Conservation (phyloP, 768 basidiomycete species). For the Boletellus sp. region DNA sequence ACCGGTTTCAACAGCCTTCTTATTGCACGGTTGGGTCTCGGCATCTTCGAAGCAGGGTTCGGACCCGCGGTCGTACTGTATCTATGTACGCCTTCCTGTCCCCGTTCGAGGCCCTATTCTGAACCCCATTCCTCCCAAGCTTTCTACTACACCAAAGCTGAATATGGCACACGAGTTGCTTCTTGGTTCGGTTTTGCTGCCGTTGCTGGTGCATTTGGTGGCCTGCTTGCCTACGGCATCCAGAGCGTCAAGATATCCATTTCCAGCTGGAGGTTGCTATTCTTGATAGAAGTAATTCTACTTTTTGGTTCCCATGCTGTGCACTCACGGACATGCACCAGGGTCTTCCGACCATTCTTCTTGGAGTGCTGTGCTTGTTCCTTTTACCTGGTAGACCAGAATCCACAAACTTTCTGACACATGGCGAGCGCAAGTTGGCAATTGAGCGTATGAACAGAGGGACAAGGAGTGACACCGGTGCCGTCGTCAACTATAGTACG, state of each 20-base stretch:
- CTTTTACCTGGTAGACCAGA: conserved; percentile 32
- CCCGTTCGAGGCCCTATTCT: conserved; percentile 13
- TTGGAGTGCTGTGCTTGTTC: conserved; percentile 28
- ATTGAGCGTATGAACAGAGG: conserved; percentile 39
- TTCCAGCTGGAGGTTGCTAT: conserved; percentile 40
- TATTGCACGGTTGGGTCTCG: conserved; percentile 29
- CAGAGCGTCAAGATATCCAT: conserved; percentile 38
- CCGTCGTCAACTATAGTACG: conserved; percentile 39
- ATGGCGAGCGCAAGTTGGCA: conserved; percentile 32
- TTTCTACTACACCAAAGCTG: conserved; percentile 47
- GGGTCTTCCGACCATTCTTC: conserved; percentile 52
- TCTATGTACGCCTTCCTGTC: conserved; percentile 17
- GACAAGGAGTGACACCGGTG: conserved; percentile 39
- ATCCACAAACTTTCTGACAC: conserved; percentile 32
- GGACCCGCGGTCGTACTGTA: conserved; percentile 33
- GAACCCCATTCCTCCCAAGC: conserved; percentile 27
- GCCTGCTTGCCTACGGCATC: conserved; percentile 51
- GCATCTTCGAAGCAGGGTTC: conserved; percentile 35
- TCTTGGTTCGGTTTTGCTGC: conserved; percentile 57
- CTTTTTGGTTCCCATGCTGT: neutral
- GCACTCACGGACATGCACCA: conserved; percentile 18
- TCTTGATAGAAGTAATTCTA: conserved; percentile 24
- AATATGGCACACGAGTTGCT: conserved; percentile 45
- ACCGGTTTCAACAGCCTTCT: conserved; percentile 28
- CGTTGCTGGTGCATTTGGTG: conserved; percentile 53